Evolutionary conservation across 2,329 filamentous ascomycete species (phyloP).

Genomic region (Teratosphaeriaceae sp.): DNA sequence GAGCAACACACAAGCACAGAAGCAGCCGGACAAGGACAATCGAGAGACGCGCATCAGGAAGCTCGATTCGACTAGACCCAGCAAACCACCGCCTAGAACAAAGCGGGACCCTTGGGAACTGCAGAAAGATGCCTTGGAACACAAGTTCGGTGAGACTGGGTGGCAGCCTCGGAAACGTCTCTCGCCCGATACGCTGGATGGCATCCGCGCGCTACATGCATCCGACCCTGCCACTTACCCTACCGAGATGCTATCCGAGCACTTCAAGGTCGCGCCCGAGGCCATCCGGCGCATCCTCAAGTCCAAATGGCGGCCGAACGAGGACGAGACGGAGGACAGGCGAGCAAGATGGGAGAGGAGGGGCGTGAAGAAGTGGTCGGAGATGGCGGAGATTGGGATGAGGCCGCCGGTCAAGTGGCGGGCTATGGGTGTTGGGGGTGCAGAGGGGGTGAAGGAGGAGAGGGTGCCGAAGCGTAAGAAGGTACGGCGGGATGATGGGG

Average conservation of each 20-base stretch:
- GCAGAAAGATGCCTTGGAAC: conserved; percentile 66
- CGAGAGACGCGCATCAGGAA: too few relatives aligned
- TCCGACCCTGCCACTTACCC: conserved; percentile 73
- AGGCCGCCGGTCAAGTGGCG: conserved; percentile 51
- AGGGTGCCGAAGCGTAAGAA: conserved; percentile 10
- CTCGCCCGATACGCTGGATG: conserved; percentile 86
- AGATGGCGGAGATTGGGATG: conserved; percentile 45
- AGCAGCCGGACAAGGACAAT: conserved; percentile 1
- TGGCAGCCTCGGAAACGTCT: conserved; percentile 83
- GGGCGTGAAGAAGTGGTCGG: conserved; percentile 43
- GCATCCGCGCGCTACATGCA: conserved; percentile 74
- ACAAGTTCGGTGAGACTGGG: conserved; percentile 68
- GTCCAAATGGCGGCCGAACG: conserved; percentile 62
- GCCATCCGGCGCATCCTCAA: conserved; percentile 80
- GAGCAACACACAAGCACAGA: too few relatives aligned
- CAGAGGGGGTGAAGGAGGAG: conserved; percentile 7
- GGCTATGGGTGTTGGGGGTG: conserved; percentile 22
- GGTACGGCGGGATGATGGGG: neutral
- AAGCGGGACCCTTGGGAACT: conserved; percentile 56
- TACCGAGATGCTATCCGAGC: conserved; percentile 62
- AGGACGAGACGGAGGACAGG: conserved; percentile 39
- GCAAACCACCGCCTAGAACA: conserved; percentile 7
- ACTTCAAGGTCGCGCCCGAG: conserved; percentile 84
- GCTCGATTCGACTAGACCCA: conserved; percentile 2
- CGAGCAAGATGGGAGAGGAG: conserved; percentile 41